Evolutionary conservation across 371 early-diverging fungal species (phyloP), one percentile per base, ranked within the genome.

Genomic region (Rhizopus delemar): DNA sequence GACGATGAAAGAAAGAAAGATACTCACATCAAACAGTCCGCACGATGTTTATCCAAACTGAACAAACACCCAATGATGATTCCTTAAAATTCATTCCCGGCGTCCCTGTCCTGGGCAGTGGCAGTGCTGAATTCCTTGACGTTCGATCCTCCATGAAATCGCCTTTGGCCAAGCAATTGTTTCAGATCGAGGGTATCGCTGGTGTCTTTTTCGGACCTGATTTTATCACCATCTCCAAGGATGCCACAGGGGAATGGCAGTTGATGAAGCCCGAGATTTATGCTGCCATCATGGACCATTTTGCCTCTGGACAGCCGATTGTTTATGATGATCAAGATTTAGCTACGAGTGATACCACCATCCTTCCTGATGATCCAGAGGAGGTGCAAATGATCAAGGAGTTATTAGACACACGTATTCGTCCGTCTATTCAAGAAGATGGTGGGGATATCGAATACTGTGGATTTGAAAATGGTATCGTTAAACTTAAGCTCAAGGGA

Each of bases 401-500:
- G 71, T 69, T 98, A 56, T 77, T 98, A 46, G 98, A 97, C 50
- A 93, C 96, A 4, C 83, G 97, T 34, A 94, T 98, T 55, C 83
- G 99, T 13, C 99, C 99, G 8, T 89, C 97, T 3, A 96, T 98
- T 58, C 93, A 93, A 78, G 96, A 97, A 59, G 99, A 98, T 69
- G 99, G 99, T 56, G 99, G 99, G 3, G 99, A 98, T 82, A 87
- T 98, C 60, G 96, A 97, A 69, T 98, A 90, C 69, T 81, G 88
- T 43, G 92, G 91, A 46, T 98, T 97, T 70, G 89, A 86, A 39
- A 68, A 90, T 11, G 97, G 97, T 8, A 80, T 93, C 16, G 97
- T 98, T 35, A 88, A 87, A 71, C 79, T 98, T 54, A 90, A 91
- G 71, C 77, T 98, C 52, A 90, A 92, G 67, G 99, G 99, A n/a